A percentile compares a stretch with the other conserved stretches of the same genome.
Conservation (phyloP, 1,284 basidiomycete species). For the Puccinia brachypodii region DNA sequence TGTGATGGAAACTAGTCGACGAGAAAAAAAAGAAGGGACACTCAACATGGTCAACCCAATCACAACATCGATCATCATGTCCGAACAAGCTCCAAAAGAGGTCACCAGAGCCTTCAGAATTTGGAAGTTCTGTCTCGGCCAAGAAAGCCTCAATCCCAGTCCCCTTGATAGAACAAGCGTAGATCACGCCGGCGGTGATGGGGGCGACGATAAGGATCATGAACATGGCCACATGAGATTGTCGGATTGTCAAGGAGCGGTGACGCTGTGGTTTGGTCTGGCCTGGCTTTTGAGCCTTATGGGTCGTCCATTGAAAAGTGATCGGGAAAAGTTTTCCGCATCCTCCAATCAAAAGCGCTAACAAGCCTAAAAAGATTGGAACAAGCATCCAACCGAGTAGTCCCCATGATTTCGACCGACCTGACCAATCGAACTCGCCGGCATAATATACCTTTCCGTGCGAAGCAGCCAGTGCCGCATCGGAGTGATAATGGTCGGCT, state of each 20-base stretch:
- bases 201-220: conserved; percentile 14
- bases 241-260: conserved; percentile 10
- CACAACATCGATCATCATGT: conserved; percentile 54
- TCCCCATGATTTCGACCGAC: conserved; percentile 17
- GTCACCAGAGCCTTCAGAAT: conserved; percentile 51
- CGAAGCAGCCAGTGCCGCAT: conserved; percentile 48
- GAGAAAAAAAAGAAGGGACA: not conserved
- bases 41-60: conserved; percentile 52
- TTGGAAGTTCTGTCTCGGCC: conserved; percentile 46
- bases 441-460: conserved; percentile 53
- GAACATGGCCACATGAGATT: conserved; percentile 34
- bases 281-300: conserved; percentile 10
- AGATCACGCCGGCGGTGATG: conserved; percentile 30
- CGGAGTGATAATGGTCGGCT: conserved; percentile 42
- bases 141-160: conserved; percentile 50
- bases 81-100: conserved; percentile 56
- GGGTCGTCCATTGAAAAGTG: not conserved
- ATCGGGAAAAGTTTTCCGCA: conserved; percentile 28
- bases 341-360: conserved; percentile 13
- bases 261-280: conserved; percentile 22
- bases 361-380: conserved; percentile 28
- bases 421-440: conserved; percentile 55
- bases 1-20: not conserved
- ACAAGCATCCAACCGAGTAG: conserved; percentile 27
- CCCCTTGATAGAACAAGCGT: conserved; percentile 44